Evolutionary conservation across 257 asterid genomes (phyloP).

Genomic region (Anisodus acutangulus): DNA sequence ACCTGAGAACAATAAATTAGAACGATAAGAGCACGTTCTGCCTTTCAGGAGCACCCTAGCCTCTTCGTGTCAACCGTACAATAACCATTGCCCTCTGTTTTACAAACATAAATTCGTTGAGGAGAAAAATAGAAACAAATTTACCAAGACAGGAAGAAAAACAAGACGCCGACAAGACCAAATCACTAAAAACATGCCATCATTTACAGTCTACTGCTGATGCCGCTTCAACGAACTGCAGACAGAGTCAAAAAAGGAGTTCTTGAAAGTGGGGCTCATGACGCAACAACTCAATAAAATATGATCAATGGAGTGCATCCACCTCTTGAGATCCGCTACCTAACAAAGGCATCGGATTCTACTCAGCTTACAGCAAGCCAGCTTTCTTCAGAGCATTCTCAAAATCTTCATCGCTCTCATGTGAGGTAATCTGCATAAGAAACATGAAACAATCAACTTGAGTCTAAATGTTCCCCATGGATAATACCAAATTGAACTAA

Average conservation of each 20-base stretch:
- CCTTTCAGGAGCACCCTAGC: background rate
- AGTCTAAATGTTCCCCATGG: background rate
- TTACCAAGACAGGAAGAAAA: slow-evolving; percentile 4
- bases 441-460: background rate
- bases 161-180: background rate
- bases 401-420: slow-evolving; percentile 55
- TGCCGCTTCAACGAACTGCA: background rate
- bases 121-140: background rate
- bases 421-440: slow-evolving; percentile 58
- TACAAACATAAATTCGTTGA: background rate
- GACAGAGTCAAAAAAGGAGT: background rate
- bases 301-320: background rate
- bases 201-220: background rate
- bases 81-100: background rate
- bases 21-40: background rate
- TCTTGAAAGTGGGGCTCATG: background rate
- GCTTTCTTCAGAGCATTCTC: slow-evolving; percentile 64
- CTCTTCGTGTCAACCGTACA: background rate
- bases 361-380: slow-evolving; percentile 50
- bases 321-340: background rate
- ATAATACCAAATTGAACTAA: background rate
- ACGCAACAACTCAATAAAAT: background rate
- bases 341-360: background rate
- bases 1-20: background rate
- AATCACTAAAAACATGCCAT: background rate